phyloP scores from a whole-genome alignment of 257 asterid species.

The Przewalskia tangutica region DNA sequence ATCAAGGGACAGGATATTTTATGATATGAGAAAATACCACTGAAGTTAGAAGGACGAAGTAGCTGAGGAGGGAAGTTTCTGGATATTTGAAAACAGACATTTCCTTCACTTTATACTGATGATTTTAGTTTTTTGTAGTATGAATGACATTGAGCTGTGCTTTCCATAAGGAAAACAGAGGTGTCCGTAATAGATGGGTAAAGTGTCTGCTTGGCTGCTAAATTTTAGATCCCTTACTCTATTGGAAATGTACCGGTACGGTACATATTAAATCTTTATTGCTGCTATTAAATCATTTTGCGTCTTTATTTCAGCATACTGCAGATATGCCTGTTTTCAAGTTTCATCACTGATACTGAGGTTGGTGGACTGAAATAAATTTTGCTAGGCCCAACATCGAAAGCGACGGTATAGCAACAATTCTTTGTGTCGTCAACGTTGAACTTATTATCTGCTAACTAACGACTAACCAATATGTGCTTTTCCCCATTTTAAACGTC shows the following conservation, averaged over 20 bases:
- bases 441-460: background rate
- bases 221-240: background rate
- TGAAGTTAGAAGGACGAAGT: background rate
- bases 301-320: background rate
- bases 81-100: background rate
- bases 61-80: background rate
- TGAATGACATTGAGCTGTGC: background rate
- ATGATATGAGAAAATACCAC: background rate
- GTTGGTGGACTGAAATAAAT: background rate
- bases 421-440: conserved; percentile 1
- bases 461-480: background rate
- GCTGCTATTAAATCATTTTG: background rate
- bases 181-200: background rate
- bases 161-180: background rate
- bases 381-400: background rate
- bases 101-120: background rate
- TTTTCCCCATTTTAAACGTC: background rate
- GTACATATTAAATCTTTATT: background rate
- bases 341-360: background rate
- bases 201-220: background rate
- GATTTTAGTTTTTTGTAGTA: background rate
- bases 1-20: background rate
- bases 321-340: background rate
- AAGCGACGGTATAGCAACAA: background rate
- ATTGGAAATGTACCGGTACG: background rate